Evolutionary conservation across 2,329 filamentous ascomycete genomes (phyloP).

Genomic region (Curvularia spicifera): DNA sequence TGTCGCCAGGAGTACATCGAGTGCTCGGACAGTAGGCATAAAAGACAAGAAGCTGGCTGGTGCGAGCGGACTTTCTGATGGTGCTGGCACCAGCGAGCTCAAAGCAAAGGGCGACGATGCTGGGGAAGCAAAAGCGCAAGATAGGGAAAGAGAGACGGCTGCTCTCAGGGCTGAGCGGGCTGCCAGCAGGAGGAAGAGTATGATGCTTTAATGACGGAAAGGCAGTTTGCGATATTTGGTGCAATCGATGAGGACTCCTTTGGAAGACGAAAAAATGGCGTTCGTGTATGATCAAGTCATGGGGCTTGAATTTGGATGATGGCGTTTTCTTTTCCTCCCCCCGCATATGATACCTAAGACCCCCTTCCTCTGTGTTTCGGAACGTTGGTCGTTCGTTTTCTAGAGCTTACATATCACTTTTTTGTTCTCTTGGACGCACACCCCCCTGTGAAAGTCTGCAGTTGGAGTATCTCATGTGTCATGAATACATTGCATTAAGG

Average conservation of each 20-base stretch:
- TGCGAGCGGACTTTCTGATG: constrained; percentile 9
- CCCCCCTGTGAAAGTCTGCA: neutral
- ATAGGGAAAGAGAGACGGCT: constrained; percentile 22
- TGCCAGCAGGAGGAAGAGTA: constrained; percentile 52
- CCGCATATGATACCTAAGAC: constrained; percentile 13
- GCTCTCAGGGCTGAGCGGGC: constrained; percentile 45
- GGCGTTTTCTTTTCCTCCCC: constrained; percentile 15
- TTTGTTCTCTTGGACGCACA: neutral
- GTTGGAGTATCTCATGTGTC: neutral
- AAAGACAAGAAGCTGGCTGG: constrained; percentile 28
- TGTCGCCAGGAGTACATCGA: constrained; percentile 16
- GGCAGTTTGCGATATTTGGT: constrained; percentile 6
- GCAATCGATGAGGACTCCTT: neutral
- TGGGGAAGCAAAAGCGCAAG: constrained; percentile 15
- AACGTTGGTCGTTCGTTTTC: constrained; percentile 4
- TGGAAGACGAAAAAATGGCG: constrained; percentile 2
- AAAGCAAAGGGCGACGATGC: constrained; percentile 17
- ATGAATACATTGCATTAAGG: neutral
- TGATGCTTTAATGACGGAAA: constrained; percentile 46
- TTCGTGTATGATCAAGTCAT: constrained; percentile 1
- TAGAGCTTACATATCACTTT: constrained; percentile 5
- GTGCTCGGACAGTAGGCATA: constrained; percentile 15
- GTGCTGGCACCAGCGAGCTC: constrained; percentile 22
- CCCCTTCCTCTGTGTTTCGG: neutral
- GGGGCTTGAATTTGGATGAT: constrained; percentile 10